Percentiles rank a stretch among this genome's conserved stretches.
These are phyloP conservation scores for Eimeria necatrix DNA, from an alignment of 169 alveolate species.

Conservation along the genomic window DNA sequence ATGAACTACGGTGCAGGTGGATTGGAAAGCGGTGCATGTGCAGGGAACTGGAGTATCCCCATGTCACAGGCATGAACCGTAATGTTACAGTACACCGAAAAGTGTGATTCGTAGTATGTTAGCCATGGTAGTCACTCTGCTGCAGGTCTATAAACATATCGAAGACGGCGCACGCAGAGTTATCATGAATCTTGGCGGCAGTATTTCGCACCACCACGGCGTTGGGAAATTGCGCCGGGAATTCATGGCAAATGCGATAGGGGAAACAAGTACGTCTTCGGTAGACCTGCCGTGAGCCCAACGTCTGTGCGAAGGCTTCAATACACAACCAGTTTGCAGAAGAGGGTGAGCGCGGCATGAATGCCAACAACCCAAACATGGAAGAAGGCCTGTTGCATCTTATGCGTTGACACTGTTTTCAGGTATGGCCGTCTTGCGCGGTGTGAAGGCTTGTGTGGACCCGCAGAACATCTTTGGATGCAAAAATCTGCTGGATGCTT, in stretches of 20 bases:
- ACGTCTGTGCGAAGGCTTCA: no score
- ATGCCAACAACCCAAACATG: no score
- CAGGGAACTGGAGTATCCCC: no score
- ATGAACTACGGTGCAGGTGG: no score
- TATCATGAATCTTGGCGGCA: slow-evolving; percentile 89
- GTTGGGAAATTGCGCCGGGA: slow-evolving; percentile 91
- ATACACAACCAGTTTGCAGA: no score
- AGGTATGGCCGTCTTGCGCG: slow-evolving; percentile 80
- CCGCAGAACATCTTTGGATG: slow-evolving; percentile 87
- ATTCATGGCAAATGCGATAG: slow-evolving; percentile 84
- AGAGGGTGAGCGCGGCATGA: no score
- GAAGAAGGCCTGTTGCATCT: no score
- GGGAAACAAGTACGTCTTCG: slow-evolving; percentile 82
- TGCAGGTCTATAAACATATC: slow-evolving; percentile 84
- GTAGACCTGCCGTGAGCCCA: neutral
- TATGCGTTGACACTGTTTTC: neutral
- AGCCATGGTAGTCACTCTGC: no score
- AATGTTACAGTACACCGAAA: no score
- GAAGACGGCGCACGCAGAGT: slow-evolving; percentile 91
- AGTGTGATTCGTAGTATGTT: no score
- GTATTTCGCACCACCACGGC: slow-evolving; percentile 93
- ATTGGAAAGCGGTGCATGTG: no score
- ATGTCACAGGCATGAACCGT: no score
- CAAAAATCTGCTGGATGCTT: slow-evolving; percentile 35
- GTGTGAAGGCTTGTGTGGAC: slow-evolving; percentile 84